Evolutionary conservation across 192 early-diverging fungal species (phyloP), one percentile per base, ranked within the genome.

Genomic region (Polychytrium aggregatum): DNA sequence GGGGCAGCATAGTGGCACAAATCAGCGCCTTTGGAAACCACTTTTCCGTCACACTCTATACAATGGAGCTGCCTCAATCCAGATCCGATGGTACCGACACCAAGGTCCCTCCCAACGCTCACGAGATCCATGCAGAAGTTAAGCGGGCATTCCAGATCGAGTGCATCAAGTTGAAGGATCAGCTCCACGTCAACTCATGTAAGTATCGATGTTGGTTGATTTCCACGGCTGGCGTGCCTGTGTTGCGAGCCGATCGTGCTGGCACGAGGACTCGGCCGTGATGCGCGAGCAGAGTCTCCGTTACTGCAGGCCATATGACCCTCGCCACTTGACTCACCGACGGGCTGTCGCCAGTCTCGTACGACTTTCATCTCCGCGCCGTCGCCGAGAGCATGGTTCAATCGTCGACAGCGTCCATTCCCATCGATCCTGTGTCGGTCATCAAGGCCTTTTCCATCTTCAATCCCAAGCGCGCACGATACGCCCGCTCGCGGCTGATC

Each of bases 361-460:
- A 70, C 40, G 73, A 76, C 47, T 70, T 76, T 39, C 74, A 76
- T 42, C 40, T 76, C 20, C 57, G 65, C 4, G 54, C 62, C 39
- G 56, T 76, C 35, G 56, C 66, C 28, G 18, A 38, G 25, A 60
- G 72, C 26, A 44, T 76, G 22, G 60, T 67, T 14, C 30, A 53
- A 2, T 44, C 42, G 26, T 24, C 51, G 14, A 27, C 33, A 34
- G n/a, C 17, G 11, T 38, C 49, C 18, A 28, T 39, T 1, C 46
- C 45, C 13, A 36, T 70, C 41, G 59, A 74, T 37, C 3, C 70
- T 11, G 37, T 76, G 2, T 44, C 44, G 17, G 63, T 64, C 2
- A 56, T 76, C 42, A 48, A 59, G 29, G 47, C 56, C 0, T 76
- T 76, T 51, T 43, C 50, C 17, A 52, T 45, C 8, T 65, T 70